Evolutionary conservation across 2,329 filamentous ascomycete species (phyloP), one percentile per base, ranked within the genome.

Genomic region (Cytospora piceicola): DNA sequence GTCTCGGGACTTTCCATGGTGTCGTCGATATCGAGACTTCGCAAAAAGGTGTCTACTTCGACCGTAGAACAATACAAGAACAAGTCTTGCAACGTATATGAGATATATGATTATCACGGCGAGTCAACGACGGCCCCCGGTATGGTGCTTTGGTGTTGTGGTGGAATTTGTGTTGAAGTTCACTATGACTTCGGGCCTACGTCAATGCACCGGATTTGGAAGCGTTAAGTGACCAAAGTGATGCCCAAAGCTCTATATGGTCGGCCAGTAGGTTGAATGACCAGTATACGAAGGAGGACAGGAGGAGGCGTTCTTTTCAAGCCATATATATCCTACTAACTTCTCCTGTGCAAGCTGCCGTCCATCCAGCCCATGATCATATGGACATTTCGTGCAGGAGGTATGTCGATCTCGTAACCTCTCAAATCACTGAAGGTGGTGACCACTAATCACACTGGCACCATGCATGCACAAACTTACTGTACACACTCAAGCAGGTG

Each of bases 1-100:
- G 49, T 22, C 9, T 29, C 57, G 24, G 52, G 1, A n/a, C 34
- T 22, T 20, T 49, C 63, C 63, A 65, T 65, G 15, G 36, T 56
- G 54, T 34, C 54, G 20, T 12, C 30, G 20, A 36, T n/a, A 11
- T 24, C 27, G 27, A 29, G 11, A 14, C 3, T n/a, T n/a, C 9
- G 46, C 7, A 2, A 22, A 11, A 46, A 9, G 42, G 42, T 22
- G 42, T 9, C 42, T 20, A 4, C 17, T 42, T 17, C 15, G 6
- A 17, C 39, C 8, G 7, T 7, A 42, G 14, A 12, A 42, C 20
- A 3, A 20, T 20, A 42, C 3, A 17, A 42, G 5, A 42, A 15
- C 20, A 42, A 42, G 27, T 29, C 27, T 29, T 29, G 27, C 27
- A 29, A 29, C 27, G 5, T 3, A 29, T 46, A 15, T 36, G 12